Conservation (phyloP, 495 filamentous ascomycete genomes). For the Aspergillus sclerotiicarbonarius region DNA sequence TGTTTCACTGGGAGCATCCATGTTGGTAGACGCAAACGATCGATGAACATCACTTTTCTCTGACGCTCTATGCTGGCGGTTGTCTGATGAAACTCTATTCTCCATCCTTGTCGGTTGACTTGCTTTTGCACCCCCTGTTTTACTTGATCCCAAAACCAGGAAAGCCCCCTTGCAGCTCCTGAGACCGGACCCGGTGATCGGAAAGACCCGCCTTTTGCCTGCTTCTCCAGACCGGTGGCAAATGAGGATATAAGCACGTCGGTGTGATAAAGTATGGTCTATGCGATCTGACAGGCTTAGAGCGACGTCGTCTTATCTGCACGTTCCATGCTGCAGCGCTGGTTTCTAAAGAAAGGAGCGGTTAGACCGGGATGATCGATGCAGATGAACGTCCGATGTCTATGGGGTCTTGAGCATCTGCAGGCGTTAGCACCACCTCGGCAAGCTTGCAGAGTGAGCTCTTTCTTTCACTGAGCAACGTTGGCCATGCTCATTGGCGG, state of each 20-base stretch:
- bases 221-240: conserved; percentile 16
- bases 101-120: conserved; percentile 6
- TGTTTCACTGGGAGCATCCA: conserved; percentile 4
- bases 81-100: conserved; percentile 7
- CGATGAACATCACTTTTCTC: conserved; percentile 18
- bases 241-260: conserved; percentile 9
- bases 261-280: conserved; percentile 1
- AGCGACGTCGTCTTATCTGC: conserved; percentile 3
- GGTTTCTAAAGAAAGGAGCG: neutral
- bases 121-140: conserved; percentile 16
- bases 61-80: neutral
- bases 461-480: neutral
- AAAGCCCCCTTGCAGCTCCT: conserved; percentile 12
- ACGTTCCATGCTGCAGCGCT: neutral
- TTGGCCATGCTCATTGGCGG: neutral
- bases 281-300: conserved; percentile 16
- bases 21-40: conserved; percentile 23
- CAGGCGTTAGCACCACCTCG: neutral
- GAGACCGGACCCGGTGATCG: neutral
- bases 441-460: neutral
- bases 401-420: neutral
- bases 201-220: conserved; percentile 3
- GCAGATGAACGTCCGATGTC: neutral
- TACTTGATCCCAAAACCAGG: conserved; percentile 1
- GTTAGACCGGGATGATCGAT: neutral